These are phyloP conservation scores for Pyrenophora seminiperda DNA, from an alignment of 2,329 filamentous ascomycete genomes.

Conservation along the genomic window DNA sequence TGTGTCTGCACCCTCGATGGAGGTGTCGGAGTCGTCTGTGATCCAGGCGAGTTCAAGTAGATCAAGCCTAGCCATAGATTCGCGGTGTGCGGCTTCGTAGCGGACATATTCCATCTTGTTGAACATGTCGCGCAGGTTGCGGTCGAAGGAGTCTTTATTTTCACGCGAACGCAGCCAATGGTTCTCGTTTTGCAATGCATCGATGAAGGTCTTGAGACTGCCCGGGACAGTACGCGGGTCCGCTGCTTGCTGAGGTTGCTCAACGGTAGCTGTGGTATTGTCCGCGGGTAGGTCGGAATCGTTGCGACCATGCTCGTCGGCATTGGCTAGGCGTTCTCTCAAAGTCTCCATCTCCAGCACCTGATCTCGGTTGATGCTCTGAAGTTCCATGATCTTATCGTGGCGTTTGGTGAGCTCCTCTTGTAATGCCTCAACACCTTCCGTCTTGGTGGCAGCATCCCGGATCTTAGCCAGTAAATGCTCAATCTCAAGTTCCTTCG, in stretches of 20 bases:
- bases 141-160: conserved; percentile 22
- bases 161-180: conserved; percentile 38
- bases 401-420: conserved; percentile 26
- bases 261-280: conserved; percentile 10
- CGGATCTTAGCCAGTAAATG: conserved; percentile 71
- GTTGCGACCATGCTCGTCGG: conserved; percentile 10
- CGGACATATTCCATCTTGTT: conserved; percentile 10
- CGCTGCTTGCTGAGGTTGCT: conserved; percentile 19
- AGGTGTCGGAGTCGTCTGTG: conserved; percentile 8
- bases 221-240: conserved; percentile 17
- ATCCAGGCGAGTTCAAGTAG: conserved; percentile 11
- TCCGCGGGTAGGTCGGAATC: conserved; percentile 4
- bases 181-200: conserved; percentile 37
- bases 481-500: conserved; percentile 74
- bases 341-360: conserved; percentile 26
- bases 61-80: conserved; percentile 3
- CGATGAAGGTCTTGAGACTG: conserved; percentile 24
- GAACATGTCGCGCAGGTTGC: conserved; percentile 21
- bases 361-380: conserved; percentile 24
- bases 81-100: not conserved
- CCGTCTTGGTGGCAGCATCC: conserved; percentile 34
- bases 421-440: conserved; percentile 28
- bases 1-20: not conserved
- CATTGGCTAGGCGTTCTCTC: conserved; percentile 17
- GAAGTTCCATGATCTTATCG: conserved; percentile 28